Base-by-base conservation (phyloP, 768 basidiomycete genomes). In the Suillus cothurnatus region DNA sequence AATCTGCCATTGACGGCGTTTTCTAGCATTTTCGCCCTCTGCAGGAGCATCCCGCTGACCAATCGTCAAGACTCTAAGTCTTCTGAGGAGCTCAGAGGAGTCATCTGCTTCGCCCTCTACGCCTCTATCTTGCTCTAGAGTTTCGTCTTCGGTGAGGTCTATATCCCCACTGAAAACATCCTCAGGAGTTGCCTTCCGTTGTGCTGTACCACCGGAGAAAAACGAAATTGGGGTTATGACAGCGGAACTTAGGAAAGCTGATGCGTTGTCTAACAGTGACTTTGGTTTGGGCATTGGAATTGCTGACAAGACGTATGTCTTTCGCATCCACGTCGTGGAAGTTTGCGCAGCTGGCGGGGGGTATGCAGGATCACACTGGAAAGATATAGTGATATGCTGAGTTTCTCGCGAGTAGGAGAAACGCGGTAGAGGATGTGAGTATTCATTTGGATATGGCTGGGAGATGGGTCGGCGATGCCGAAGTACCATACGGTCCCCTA, bases 101-200 rank as follows among this genome's bases (percentile, higher is more conserved):
- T 94, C 89, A 71, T 95, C 93, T 17, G 88, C 85, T 73, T 93
- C 92, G 3, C 84, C 88, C 64, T 93, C 93, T 74, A 91, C 91
- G 7, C 86, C 87, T 28, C 88, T 82, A 61, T 95, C 93, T 68
- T 89, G 87, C 65, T 94, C 92, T 61, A 92, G 72, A 21, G 93
- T 82, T 68, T 95, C 93, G 64, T 93, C 86, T 71, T 94, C 92
- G 52, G 82, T 77, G 67, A 95, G 72, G 69, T 94, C 93, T 63
- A 93, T 89, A 66, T 85, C 83, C 39, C 84, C 85, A 65, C 81
- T 79, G 70, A 87, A 88, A 36, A 93, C 88, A 39, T 89, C 85
- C 58, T 92, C 89, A 2, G 90, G 88, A 8, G 83, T 88, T 32
- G 86, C 80, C 58, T 81, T 80, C 21, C 74, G 69, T 2, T 79